Evolutionary conservation across 2,329 filamentous ascomycete genomes (phyloP).

Genomic region (Microcyclospora pomicola): DNA sequence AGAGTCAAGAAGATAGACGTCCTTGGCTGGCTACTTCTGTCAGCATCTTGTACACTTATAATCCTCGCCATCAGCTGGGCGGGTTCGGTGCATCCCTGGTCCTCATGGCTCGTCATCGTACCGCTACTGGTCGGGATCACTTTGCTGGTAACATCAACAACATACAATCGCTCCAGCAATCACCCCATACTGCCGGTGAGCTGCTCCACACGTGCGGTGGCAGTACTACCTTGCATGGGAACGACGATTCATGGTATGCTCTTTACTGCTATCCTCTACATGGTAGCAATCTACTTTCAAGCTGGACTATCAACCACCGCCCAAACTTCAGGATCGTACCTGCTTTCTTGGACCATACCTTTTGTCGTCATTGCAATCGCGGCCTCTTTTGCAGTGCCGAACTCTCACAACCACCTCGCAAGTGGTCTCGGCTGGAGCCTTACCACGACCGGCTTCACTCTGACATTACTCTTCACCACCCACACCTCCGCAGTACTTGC

Average conservation of each 20-base stretch:
- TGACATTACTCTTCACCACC: no score
- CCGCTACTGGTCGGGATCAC: constrained; percentile 1
- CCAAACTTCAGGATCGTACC: constrained; percentile 11
- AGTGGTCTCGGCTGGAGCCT: constrained; percentile 49
- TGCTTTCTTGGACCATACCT: constrained; percentile 20
- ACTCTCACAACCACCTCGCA: constrained; percentile 25
- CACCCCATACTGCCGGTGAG: constrained; percentile 38
- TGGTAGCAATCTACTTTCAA: constrained; percentile 28
- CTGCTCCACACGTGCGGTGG: constrained; percentile 36
- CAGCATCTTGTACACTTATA: constrained; percentile 1
- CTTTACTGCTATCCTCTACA: constrained; percentile 9
- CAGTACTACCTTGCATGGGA: constrained; percentile 4
- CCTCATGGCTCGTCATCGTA: constrained; percentile 2
- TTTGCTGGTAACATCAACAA: constrained; percentile 37
- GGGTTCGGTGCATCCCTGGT: constrained; percentile 4
- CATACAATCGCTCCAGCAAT: constrained; percentile 2
- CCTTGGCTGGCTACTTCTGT: constrained; percentile 5
- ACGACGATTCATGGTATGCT: constrained; percentile 2
- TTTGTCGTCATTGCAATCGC: constrained; percentile 49
- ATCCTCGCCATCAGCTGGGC: constrained; percentile 3
- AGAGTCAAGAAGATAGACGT: constrained; percentile 30
- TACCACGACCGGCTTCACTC: constrained; percentile 40
- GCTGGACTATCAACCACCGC: constrained; percentile 11
- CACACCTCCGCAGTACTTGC: no score
- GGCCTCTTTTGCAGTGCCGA: constrained; percentile 41